phyloP scores from a whole-genome alignment of 2,329 filamentous ascomycete genomes.

The Colletotrichum viniferum region DNA sequence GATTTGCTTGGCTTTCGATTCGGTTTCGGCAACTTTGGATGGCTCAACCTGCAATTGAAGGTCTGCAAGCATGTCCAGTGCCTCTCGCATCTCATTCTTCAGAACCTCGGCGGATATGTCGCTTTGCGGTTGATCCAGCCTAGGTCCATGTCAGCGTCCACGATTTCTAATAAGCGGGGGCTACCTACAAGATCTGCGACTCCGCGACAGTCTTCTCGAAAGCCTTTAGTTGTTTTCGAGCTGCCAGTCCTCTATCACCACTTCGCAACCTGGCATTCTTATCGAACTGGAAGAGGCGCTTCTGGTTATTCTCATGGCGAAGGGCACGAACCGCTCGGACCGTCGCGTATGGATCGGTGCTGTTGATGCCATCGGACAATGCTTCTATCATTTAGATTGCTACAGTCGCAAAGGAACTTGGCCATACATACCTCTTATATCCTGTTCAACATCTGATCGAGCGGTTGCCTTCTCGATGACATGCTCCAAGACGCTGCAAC shows the following conservation, averaged over 20 bases:
- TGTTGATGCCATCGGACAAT: constrained; percentile 65
- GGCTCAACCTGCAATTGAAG: constrained; percentile 72
- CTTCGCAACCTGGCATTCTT: constrained; percentile 77
- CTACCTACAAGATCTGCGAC: constrained; percentile 54
- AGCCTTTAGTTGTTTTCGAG: constrained; percentile 74
- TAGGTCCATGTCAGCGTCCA: constrained; percentile 25
- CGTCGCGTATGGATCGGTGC: constrained; percentile 60
- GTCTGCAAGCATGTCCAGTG: constrained; percentile 71
- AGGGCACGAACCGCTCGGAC: constrained; percentile 66
- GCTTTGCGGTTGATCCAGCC: constrained; percentile 55
- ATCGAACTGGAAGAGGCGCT: constrained; percentile 70
- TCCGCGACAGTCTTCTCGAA: constrained; percentile 71
- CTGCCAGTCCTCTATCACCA: constrained; percentile 75
- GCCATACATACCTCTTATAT: constrained; percentile 57
- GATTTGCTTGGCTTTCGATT: constrained; percentile 68
- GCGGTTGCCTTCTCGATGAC: constrained; percentile 67
- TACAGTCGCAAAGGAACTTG: neutral
- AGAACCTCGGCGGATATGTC: constrained; percentile 62
- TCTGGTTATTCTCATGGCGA: constrained; percentile 64
- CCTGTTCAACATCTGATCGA: constrained; percentile 60
- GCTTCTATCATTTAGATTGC: constrained; percentile 38
- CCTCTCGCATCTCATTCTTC: constrained; percentile 70
- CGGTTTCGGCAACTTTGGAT: constrained; percentile 65
- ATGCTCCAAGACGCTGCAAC: constrained; percentile 63
- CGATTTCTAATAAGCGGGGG: no score